Percentiles rank a stretch among this genome's conserved stretches.
Conservation (phyloP, 148 eudicot genomes). For the Rhododendron vialii region DNA sequence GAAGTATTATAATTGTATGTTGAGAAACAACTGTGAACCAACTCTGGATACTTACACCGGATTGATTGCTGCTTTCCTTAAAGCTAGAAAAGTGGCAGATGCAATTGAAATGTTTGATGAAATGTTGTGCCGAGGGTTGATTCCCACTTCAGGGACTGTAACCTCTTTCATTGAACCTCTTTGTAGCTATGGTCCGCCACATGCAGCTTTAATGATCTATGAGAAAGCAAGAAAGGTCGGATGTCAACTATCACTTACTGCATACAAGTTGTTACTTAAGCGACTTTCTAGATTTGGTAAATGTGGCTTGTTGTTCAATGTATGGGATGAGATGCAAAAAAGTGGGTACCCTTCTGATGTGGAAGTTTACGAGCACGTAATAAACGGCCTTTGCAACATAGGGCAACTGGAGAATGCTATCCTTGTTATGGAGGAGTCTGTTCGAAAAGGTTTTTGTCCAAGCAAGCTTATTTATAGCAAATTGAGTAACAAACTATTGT, state of each 20-base stretch:
- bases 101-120: conserved; percentile 79
- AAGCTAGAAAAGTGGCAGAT: conserved; percentile 83
- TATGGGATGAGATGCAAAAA: conserved; percentile 90
- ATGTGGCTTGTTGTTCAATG: conserved; percentile 70
- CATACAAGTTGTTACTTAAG: conserved; percentile 72
- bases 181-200: conserved; percentile 89
- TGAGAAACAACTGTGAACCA: conserved; percentile 44
- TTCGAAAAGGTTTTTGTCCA: conserved; percentile 82
- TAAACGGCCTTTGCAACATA: conserved; percentile 79
- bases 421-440: conserved; percentile 69
- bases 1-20: conserved; percentile 56
- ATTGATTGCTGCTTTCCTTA: conserved; percentile 50
- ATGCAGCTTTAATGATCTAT: conserved; percentile 84
- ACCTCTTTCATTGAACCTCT: conserved; percentile 70
- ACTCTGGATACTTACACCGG: conserved; percentile 54
- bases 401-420: conserved; percentile 92
- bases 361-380: conserved; percentile 70
- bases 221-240: conserved; percentile 64
- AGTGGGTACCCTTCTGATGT: conserved; percentile 63
- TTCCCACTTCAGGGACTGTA: conserved; percentile 61
- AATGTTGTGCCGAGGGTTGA: conserved; percentile 58
- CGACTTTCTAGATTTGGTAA: conserved; percentile 89
- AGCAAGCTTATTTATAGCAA: conserved; percentile 67
- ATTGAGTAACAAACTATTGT: conserved; percentile 61
- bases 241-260: conserved; percentile 54